Conservation (phyloP, 2,329 filamentous ascomycete genomes). For the Neofusicoccum kwambonambiense region DNA sequence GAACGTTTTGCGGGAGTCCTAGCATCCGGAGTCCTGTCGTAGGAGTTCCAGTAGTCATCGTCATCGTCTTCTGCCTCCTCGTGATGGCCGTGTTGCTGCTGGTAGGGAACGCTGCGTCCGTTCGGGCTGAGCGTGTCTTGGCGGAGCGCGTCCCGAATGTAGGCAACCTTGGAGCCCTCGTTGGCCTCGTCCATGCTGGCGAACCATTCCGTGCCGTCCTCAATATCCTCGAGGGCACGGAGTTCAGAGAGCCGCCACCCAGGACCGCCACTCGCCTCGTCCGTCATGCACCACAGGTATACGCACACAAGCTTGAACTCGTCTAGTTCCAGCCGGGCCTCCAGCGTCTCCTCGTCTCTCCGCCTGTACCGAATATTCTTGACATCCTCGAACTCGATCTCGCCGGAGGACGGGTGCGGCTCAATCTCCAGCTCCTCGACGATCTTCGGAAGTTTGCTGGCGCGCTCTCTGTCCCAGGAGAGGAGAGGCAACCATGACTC, state of each 20-base stretch:
- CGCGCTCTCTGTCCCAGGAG: conserved; percentile 63
- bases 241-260: conserved; percentile 75
- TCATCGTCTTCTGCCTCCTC: conserved; percentile 64
- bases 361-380: conserved; percentile 62
- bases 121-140: conserved; percentile 1
- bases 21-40: conserved; percentile 68
- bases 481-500: conserved; percentile 73
- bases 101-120: conserved; percentile 18
- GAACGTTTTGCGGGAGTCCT: conserved; percentile 54
- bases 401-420: conserved; percentile 77
- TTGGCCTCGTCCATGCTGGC: conserved; percentile 62
- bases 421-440: conserved; percentile 65
- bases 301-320: conserved; percentile 64
- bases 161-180: conserved; percentile 35
- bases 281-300: conserved; percentile 68
- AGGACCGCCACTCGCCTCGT: conserved; percentile 58
- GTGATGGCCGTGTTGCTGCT: neutral
- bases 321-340: conserved; percentile 62
- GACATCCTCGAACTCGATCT: conserved; percentile 72
- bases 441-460: conserved; percentile 59
- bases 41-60: conserved; percentile 77
- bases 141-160: conserved; percentile 8
- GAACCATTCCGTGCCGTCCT: conserved; percentile 60
- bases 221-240: conserved; percentile 54
- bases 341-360: conserved; percentile 73